Evolutionary conservation across 768 basidiomycete species (phyloP), one percentile per base, ranked within the genome.

Genomic region (Lyophyllum atratum): DNA sequence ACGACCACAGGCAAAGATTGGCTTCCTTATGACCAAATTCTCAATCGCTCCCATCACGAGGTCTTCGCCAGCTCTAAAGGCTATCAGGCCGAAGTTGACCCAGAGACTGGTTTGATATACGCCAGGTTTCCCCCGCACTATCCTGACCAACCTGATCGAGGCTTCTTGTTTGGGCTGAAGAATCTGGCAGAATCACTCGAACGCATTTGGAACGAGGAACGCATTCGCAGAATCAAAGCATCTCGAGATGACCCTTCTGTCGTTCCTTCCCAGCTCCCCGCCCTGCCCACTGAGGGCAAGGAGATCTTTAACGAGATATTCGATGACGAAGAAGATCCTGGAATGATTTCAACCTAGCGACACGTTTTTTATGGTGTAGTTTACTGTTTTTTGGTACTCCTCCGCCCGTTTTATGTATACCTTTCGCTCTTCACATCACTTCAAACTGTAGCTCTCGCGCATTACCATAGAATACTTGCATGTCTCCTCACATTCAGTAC

Each of bases 1-100:
- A 98, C 97, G 50, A 98, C 95, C 9, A 98, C 95, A 1, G 97
- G 97, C 12, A 81, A 81, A 22, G 97, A 99, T 72, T 98, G 93
- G 84, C 72, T 91, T 42, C 81, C 87, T 11, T 81, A 82, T 67
- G 83, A 87, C 1, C 73, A 80, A 3, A 71, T 78, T 21, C 70
- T 75, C 33, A 77, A 76, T 56, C 73, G 71, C 33, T 64, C 70
- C 28, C 68, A 77, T 14, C 70, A 76, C 57, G 82, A 85, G 62
- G 75, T 79, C 45, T 78, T 77, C 55, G 77, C 80, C 52, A 84
- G 82, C 61, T 80, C 79, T 10, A 88, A 87, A 68, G 93, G 90
- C 7, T 96, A 94, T 74, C 81, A 87, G 59, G 85, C 92, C 9
- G 87, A 89, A 49, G 80, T 92, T 42, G 95, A 98, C 66, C 84